phyloP scores from a whole-genome alignment of 1,284 basidiomycete species.

The Rhodofomes roseus region DNA sequence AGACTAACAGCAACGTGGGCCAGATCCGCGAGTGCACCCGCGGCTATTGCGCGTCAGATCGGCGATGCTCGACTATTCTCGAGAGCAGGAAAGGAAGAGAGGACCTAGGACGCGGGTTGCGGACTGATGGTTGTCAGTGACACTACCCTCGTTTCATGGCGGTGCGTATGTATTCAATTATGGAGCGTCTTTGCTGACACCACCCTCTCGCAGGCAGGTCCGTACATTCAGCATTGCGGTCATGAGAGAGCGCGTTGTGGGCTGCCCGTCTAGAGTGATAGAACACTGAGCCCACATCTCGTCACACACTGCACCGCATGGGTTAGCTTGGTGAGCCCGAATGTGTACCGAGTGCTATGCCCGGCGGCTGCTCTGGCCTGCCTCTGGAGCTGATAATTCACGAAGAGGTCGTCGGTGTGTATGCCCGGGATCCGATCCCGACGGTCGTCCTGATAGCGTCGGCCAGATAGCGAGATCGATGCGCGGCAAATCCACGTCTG shows the following conservation, averaged over 20 bases:
- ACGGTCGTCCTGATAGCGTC: neutral
- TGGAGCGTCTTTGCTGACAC: neutral
- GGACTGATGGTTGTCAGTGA: neutral
- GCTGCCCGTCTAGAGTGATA: neutral
- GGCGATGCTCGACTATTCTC: neutral
- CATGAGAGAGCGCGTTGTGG: neutral
- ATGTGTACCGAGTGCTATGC: neutral
- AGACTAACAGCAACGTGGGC: neutral
- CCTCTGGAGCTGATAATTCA: neutral
- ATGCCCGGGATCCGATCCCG: neutral
- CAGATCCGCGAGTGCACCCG: neutral
- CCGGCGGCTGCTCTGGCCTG: neutral
- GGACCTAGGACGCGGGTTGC: neutral
- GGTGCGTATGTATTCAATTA: neutral
- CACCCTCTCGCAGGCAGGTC: neutral
- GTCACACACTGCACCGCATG: neutral
- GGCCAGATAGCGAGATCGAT: slow-evolving; percentile 1
- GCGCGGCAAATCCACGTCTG: neutral
- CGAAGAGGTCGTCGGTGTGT: neutral
- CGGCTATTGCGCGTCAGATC: neutral
- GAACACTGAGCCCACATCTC: neutral
- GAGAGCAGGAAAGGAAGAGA: neutral
- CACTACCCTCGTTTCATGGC: neutral
- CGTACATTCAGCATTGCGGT: neutral
- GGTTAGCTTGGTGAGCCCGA: neutral